Evolutionary conservation across 768 basidiomycete species (phyloP), one percentile per base, ranked within the genome.

Genomic region (Russula vinacea): DNA sequence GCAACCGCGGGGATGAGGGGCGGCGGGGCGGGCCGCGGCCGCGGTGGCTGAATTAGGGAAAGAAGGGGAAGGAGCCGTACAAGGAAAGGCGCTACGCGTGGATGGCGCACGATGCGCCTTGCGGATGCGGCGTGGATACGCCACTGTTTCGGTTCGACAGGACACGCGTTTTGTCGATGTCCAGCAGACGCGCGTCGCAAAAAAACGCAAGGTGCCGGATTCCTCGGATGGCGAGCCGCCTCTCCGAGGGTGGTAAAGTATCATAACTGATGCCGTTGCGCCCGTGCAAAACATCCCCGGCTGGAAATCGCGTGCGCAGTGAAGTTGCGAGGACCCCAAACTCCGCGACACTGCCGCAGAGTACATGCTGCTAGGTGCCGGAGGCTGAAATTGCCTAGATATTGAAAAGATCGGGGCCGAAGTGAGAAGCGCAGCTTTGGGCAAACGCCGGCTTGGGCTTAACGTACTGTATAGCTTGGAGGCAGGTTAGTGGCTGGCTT

Each of bases 71-170:
- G 58, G 47, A 56, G 52, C 29, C 53, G 37, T 9, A 58, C 42
- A 45, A 63, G 62, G 52, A 52, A 63, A 53, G 49, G 65, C 62
- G 51, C 56, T 62, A 64, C 58, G 66, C 66, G 58, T 67, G 66
- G 66, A 50, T 51, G 58, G 66, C 66, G 62, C 66, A 50, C 58
- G 66, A 58, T 54, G 62, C 66, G 62, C 62, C 66, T 67, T 56
- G 62, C 52, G 66, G 66, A 58, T 64, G 62, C 64, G 59, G 64
- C 64, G 59, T 65, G 64, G 59, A 32, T n/a, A 61, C 59, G 64
- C 64, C 64, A 65, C 59, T 40, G 49, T 61, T 42, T 60, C 64
- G 64, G 64, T 50, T 61, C 64, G 54, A 61, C 60, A 61, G 49
- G 55, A 33, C 64, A 65, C 44, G 64, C 64, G 59, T 61, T 61